phyloP scores from a whole-genome alignment of 768 basidiomycete species.

The Leucocoprinus sp. region DNA sequence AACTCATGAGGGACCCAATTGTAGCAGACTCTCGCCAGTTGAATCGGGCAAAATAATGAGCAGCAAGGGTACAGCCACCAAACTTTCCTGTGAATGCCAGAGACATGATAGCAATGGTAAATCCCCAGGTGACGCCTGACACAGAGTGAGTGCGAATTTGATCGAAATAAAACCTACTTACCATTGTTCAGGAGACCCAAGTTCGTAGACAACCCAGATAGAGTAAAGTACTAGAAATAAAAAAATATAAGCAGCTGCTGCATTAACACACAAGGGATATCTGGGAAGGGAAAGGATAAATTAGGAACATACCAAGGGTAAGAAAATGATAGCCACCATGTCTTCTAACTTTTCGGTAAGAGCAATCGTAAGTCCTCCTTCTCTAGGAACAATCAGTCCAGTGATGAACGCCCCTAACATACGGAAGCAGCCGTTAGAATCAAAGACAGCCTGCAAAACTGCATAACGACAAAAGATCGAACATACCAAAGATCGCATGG shows the following conservation, averaged over 20 bases:
- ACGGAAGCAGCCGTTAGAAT: neutral
- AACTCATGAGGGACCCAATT: slow-evolving; percentile 90
- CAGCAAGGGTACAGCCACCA: slow-evolving; percentile 69
- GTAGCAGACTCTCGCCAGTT: slow-evolving; percentile 73
- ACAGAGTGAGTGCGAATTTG: neutral
- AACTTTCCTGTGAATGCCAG: slow-evolving; percentile 89
- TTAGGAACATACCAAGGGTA: slow-evolving; percentile 60
- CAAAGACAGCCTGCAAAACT: neutral
- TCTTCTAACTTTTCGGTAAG: slow-evolving; percentile 98
- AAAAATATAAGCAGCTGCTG: too few species aligned
- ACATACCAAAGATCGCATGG: slow-evolving; percentile 78
- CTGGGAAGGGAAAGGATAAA: neutral
- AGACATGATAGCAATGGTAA: slow-evolving; percentile 67
- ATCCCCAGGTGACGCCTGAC: slow-evolving; percentile 79
- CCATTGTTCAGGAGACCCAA: slow-evolving; percentile 78
- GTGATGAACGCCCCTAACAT: slow-evolving; percentile 67
- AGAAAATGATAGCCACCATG: slow-evolving; percentile 82
- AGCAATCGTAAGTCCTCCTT: slow-evolving; percentile 77
- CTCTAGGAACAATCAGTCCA: slow-evolving; percentile 77
- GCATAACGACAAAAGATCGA: neutral
- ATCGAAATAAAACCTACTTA: slow-evolving; percentile 14
- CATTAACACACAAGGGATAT: slow-evolving; percentile 9
- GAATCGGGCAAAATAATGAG: slow-evolving; percentile 61
- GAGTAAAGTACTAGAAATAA: slow-evolving; percentile 74
- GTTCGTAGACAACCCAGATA: slow-evolving; percentile 87